Evolutionary conservation across 208 protist genomes (phyloP).

Genomic region (Jaenimonas drosophilae): DNA sequence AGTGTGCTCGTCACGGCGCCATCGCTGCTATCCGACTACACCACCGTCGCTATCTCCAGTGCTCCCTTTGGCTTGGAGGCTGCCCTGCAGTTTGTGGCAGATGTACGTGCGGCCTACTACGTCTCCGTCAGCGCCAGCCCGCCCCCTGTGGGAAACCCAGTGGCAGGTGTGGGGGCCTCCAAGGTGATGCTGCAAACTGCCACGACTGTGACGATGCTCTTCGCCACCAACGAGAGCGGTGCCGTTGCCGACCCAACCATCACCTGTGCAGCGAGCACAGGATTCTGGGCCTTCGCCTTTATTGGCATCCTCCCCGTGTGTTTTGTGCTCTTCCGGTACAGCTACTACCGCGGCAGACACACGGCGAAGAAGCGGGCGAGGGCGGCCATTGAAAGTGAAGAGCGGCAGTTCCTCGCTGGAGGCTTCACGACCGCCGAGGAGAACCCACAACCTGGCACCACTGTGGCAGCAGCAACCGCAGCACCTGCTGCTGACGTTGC

Average conservation of each 20-base stretch:
- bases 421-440: too few species aligned
- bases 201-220: conserved; percentile 23
- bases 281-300: conserved; percentile 54
- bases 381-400: not conserved
- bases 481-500: too few species aligned
- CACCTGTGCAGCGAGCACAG: conserved; percentile 19
- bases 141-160: conserved; percentile 4
- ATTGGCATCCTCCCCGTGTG: conserved; percentile 28
- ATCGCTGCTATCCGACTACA: conserved; percentile 3
- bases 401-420: conserved; percentile 5
- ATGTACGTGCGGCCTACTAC: conserved; percentile 10
- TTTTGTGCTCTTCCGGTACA: conserved; percentile 37
- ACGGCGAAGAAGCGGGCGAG: conserved; percentile 27
- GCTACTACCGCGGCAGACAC: conserved; percentile 38
- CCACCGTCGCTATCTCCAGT: conserved; percentile 21
- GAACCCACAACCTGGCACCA: too few species aligned
- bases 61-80: conserved; percentile 25
- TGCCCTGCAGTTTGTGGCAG: conserved; percentile 29
- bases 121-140: not conserved
- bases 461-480: too few species aligned
- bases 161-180: conserved; percentile 3
- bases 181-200: conserved; percentile 17
- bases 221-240: conserved; percentile 26
- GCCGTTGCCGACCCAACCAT: conserved; percentile 10
- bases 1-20: conserved; percentile 5